phyloP scores from a whole-genome alignment of 2,329 filamentous ascomycete genomes.

The Fusarium sp. region DNA sequence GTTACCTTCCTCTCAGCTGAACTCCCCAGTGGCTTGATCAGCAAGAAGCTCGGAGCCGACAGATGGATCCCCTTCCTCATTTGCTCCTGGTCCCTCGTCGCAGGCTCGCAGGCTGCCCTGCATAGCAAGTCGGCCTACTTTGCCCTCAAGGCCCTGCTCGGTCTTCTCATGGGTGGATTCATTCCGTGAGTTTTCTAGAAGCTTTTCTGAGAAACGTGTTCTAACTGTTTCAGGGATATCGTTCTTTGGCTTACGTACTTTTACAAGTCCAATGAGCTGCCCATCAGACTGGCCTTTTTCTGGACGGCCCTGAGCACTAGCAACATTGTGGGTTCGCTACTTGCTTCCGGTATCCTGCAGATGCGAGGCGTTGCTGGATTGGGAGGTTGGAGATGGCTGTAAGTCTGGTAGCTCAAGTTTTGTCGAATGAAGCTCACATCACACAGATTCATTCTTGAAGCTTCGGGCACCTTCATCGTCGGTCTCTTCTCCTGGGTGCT shows the following conservation, averaged over 20 bases:
- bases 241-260: slow-evolving; percentile 80
- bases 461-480: slow-evolving; percentile 54
- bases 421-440: neutral
- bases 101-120: slow-evolving; percentile 53
- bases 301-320: slow-evolving; percentile 74
- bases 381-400: slow-evolving; percentile 55
- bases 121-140: slow-evolving; percentile 53
- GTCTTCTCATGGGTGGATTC: slow-evolving; percentile 62
- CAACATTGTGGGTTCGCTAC: slow-evolving; percentile 64
- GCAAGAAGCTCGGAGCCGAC: slow-evolving; percentile 63
- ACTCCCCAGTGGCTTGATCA: slow-evolving; percentile 61
- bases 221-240: slow-evolving; percentile 51
- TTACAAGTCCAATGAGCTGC: slow-evolving; percentile 78
- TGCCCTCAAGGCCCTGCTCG: slow-evolving; percentile 57
- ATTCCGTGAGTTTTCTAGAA: slow-evolving; percentile 54
- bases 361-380: slow-evolving; percentile 52
- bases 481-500: slow-evolving; percentile 58
- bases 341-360: slow-evolving; percentile 55
- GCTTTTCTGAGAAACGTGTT: accelerated
- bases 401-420: slow-evolving; percentile 15
- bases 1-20: slow-evolving; percentile 61
- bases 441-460: slow-evolving; percentile 63
- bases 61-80: slow-evolving; percentile 58
- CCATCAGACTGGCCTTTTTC: slow-evolving; percentile 74
- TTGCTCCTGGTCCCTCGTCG: slow-evolving; percentile 55